Evolutionary conservation across 495 filamentous ascomycete genomes (phyloP).

Genomic region (Talaromyces liani): DNA sequence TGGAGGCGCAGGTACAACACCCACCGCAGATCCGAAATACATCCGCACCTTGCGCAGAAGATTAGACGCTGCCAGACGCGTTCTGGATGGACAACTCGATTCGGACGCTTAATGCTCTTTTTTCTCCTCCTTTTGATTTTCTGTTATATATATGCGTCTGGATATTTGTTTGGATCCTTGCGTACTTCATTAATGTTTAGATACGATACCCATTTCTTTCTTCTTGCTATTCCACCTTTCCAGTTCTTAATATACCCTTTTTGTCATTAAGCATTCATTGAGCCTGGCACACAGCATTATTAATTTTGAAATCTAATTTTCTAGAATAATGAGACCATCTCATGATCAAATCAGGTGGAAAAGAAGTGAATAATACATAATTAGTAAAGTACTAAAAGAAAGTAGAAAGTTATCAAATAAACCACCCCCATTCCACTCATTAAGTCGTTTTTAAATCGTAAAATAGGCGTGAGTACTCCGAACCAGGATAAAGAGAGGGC

Average conservation of each 20-base stretch:
- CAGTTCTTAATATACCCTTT: not conserved
- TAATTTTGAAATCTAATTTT: not conserved
- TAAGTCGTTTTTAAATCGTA: not conserved
- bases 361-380: not conserved
- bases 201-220: not conserved
- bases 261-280: not conserved
- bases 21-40: constrained; percentile 42
- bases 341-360: not conserved
- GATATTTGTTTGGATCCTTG: not conserved
- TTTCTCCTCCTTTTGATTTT: not conserved
- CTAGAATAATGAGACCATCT: not conserved
- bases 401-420: not conserved
- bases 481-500: not conserved
- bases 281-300: not conserved
- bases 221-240: not conserved
- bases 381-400: not conserved
- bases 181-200: not conserved
- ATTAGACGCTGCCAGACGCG: constrained; percentile 64
- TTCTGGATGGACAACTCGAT: constrained; percentile 59
- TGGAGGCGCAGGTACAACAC: constrained; percentile 47
- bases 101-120: not conserved
- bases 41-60: constrained; percentile 56
- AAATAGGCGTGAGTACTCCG: not conserved
- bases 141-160: constrained; percentile 4
- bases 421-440: not conserved